These are phyloP conservation scores for Elongisporangium anandrum DNA, from an alignment of 352 stramenopile genomes.

Conservation along the genomic window DNA sequence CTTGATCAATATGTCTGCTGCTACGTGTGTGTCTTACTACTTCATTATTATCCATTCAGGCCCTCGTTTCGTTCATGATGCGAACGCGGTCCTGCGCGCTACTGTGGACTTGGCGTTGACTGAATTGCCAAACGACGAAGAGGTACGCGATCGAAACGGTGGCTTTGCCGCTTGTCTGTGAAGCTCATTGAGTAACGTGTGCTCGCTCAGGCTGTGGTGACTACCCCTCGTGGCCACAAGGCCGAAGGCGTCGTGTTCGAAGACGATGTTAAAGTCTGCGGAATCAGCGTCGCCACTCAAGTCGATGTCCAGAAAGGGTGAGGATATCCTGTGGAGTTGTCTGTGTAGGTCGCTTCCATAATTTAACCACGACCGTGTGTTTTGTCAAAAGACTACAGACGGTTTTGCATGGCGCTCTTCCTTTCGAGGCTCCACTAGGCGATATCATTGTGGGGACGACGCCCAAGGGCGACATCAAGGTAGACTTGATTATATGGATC, in stretches of 20 bases:
- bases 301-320: constrained; percentile 46
- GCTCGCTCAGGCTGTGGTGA: constrained; percentile 55
- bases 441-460: constrained; percentile 51
- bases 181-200: background rate
- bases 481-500: constrained; percentile 3
- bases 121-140: constrained; percentile 76
- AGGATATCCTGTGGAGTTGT: constrained; percentile 2
- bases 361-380: too few species aligned
- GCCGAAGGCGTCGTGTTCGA: constrained; percentile 65
- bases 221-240: constrained; percentile 71
- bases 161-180: background rate
- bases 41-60: constrained; percentile 29
- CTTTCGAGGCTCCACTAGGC: constrained; percentile 62
- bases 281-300: constrained; percentile 50
- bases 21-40: too few species aligned
- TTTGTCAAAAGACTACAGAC: background rate
- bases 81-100: constrained; percentile 63
- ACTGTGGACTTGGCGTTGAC: constrained; percentile 70
- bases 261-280: constrained; percentile 74
- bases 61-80: constrained; percentile 65
- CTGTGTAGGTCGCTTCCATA: too few species aligned
- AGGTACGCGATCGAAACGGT: constrained; percentile 23
- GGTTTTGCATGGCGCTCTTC: constrained; percentile 39
- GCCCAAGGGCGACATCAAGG: constrained; percentile 39
- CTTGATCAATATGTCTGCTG: too few species aligned